These are phyloP conservation scores for Perilla frutescens DNA, from an alignment of 257 asterid genomes.

Conservation along the genomic window DNA sequence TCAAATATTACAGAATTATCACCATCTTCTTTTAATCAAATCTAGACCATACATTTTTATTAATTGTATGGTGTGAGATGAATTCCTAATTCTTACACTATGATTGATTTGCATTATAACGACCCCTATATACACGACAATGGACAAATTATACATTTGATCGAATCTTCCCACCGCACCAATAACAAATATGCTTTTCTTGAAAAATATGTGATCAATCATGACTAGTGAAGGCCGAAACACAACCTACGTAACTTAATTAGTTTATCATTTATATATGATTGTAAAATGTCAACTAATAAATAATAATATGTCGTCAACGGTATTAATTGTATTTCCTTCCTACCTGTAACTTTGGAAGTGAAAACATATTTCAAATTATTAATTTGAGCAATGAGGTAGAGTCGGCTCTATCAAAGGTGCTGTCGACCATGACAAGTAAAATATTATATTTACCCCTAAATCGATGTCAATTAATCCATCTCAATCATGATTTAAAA, in stretches of 20 bases:
- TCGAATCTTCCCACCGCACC: too few relatives aligned
- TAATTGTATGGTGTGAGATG: too few relatives aligned
- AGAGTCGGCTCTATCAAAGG: background rate
- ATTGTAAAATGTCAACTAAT: background rate
- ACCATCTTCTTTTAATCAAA: too few relatives aligned
- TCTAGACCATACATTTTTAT: too few relatives aligned
- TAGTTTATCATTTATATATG: background rate
- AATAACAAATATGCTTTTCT: too few relatives aligned
- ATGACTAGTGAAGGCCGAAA: background rate
- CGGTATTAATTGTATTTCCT: background rate
- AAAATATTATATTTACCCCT: background rate
- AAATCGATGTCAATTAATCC: background rate
- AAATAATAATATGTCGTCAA: background rate
- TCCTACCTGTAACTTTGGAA: background rate
- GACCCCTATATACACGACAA: too few relatives aligned
- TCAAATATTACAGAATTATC: too few relatives aligned
- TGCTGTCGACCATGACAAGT: background rate
- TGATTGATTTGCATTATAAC: too few relatives aligned
- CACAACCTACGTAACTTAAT: background rate
- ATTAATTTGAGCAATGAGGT: background rate
- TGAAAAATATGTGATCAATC: background rate
- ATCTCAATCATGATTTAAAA: background rate
- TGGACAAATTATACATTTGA: too few relatives aligned
- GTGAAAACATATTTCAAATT: background rate
- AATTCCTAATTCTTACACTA: too few relatives aligned